A percentile compares a stretch with the other conserved stretches of the same genome.
Evolutionary conservation across 2,329 filamentous ascomycete genomes (phyloP).

Genomic region (Zasmidium angulare): DNA sequence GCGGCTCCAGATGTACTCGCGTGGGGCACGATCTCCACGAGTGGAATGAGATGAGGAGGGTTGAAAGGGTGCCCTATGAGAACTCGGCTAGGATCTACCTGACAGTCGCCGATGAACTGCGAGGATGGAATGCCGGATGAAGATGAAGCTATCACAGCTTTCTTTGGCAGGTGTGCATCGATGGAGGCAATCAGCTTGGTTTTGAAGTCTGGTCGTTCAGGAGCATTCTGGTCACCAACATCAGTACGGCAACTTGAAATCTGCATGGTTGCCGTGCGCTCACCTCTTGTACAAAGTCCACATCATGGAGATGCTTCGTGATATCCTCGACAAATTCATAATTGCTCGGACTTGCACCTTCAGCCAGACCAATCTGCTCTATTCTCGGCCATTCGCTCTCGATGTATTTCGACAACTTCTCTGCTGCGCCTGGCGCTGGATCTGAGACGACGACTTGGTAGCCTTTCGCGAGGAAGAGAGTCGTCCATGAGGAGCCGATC

Average conservation of each 20-base stretch:
- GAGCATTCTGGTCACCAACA: conserved; percentile 10
- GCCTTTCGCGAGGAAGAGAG: conserved; percentile 41
- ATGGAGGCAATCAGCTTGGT: conserved; percentile 39
- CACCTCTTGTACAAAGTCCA: conserved; percentile 40
- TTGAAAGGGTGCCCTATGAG: conserved; percentile 52
- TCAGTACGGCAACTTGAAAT: background rate
- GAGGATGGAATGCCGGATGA: conserved; percentile 9
- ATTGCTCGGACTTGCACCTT: conserved; percentile 15
- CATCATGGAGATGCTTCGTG: conserved; percentile 16
- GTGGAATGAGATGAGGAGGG: conserved; percentile 49
- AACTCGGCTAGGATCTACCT: conserved; percentile 35
- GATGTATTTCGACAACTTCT: conserved; percentile 29
- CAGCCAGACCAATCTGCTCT: conserved; percentile 15
- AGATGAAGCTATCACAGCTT: conserved; percentile 37
- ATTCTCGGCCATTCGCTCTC: conserved; percentile 24
- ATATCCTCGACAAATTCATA: conserved; percentile 24
- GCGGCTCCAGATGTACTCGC: conserved; percentile 28
- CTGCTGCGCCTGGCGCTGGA: conserved; percentile 38
- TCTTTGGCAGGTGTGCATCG: conserved; percentile 29
- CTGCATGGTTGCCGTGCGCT: background rate
- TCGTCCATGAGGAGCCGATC: conserved; percentile 46
- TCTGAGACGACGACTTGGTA: conserved; percentile 45
- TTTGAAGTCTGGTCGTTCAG: conserved; percentile 44
- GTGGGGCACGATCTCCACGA: conserved; percentile 49
- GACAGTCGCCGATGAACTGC: conserved; percentile 19